phyloP scores from a whole-genome alignment of 1,284 basidiomycete genomes.

The Marasmius fiardii region DNA sequence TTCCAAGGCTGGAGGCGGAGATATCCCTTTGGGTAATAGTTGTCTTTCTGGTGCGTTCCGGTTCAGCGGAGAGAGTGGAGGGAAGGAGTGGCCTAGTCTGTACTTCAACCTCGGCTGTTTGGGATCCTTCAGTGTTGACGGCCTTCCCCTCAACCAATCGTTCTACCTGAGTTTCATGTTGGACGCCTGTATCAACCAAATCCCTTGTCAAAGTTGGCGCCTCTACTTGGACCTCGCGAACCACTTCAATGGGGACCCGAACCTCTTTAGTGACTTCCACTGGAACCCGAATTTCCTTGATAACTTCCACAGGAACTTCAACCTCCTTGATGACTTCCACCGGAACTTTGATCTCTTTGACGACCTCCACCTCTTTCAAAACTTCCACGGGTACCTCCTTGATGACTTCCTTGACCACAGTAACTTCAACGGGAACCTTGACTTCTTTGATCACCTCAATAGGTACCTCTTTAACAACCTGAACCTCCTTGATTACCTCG shows the following conservation, averaged over 20 bases:
- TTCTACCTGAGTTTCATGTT: constrained; percentile 20
- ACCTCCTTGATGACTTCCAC: constrained; percentile 18
- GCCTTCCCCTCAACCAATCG: neutral
- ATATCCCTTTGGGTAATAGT: constrained; percentile 47
- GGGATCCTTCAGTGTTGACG: neutral
- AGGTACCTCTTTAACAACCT: constrained; percentile 2
- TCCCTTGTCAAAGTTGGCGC: constrained; percentile 21
- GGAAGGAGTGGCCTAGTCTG: constrained; percentile 19
- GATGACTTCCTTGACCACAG: constrained; percentile 8
- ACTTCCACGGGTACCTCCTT: constrained; percentile 19
- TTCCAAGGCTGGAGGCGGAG: constrained; percentile 34
- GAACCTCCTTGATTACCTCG: constrained; percentile 10
- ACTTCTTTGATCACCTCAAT: neutral
- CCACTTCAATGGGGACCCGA: constrained; percentile 21
- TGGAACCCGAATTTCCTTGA: constrained; percentile 26
- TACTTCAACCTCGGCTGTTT: neutral
- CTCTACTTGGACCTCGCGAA: constrained; percentile 19
- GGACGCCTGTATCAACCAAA: constrained; percentile 13
- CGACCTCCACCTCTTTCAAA: neutral
- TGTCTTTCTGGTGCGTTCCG: constrained; percentile 31
- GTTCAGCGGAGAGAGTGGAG: constrained; percentile 29
- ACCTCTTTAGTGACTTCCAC: constrained; percentile 24
- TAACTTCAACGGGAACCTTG: neutral
- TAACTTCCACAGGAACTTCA: constrained; percentile 28
- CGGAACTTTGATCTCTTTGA: constrained; percentile 8